A percentile compares a stretch with the other conserved stretches of the same genome.
Evolutionary conservation across 805 yeast species (phyloP).

Genomic region (Priceomyces fermenticarens): DNA sequence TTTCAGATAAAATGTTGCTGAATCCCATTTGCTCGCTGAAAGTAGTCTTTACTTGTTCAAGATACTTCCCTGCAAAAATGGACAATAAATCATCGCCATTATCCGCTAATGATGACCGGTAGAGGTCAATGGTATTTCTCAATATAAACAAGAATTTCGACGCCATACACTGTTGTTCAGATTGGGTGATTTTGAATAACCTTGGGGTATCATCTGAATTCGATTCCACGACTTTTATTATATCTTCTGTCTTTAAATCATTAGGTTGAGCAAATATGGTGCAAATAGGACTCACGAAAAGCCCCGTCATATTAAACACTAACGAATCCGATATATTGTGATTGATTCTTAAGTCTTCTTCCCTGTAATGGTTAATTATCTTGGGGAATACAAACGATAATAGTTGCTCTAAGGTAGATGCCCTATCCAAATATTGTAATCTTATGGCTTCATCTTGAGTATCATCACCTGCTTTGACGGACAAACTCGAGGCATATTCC

Average conservation of each 20-base stretch:
- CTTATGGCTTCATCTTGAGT: slow-evolving; percentile 15
- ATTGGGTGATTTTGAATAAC: slow-evolving; percentile 3
- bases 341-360: slow-evolving; percentile 9
- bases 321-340: slow-evolving; percentile 7
- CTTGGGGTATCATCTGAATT: neutral
- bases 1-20: slow-evolving; percentile 6
- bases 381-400: slow-evolving; percentile 12
- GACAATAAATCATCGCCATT: slow-evolving; percentile 1
- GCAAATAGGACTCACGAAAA: slow-evolving; percentile 20
- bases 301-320: slow-evolving; percentile 10
- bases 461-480: slow-evolving; percentile 4
- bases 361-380: slow-evolving; percentile 12
- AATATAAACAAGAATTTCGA: slow-evolving; percentile 16
- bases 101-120: slow-evolving; percentile 1
- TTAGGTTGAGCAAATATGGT: slow-evolving; percentile 8
- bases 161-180: slow-evolving; percentile 13
- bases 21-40: slow-evolving; percentile 2
- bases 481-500: slow-evolving; percentile 10
- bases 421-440: slow-evolving; percentile 15
- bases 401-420: slow-evolving; percentile 16
- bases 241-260: slow-evolving; percentile 7
- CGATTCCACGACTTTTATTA: slow-evolving; percentile 9
- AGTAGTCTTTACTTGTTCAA: slow-evolving; percentile 3
- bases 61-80: slow-evolving; percentile 2
- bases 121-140: slow-evolving; percentile 9